phyloP scores from a whole-genome alignment of 805 yeast genomes.

The Cyberlindnera euphorbiiphila region DNA sequence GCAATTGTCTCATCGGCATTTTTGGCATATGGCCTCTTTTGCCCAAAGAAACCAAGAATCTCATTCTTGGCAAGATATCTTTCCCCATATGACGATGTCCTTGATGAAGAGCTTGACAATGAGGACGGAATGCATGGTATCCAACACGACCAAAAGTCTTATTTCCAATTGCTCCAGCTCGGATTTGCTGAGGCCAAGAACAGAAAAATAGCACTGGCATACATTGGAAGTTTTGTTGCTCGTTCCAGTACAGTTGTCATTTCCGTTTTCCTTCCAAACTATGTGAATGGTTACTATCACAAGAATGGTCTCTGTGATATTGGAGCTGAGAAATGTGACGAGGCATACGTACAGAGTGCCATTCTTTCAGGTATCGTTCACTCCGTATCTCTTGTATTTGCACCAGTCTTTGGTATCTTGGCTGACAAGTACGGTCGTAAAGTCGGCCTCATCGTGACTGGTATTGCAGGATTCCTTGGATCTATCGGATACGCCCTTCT shows the following conservation, averaged over 20 bases:
- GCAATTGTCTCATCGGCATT: constrained; percentile 38
- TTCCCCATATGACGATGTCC: constrained; percentile 30
- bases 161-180: constrained; percentile 38
- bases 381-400: constrained; percentile 49
- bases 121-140: constrained; percentile 28
- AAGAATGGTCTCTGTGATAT: constrained; percentile 47
- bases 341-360: constrained; percentile 63
- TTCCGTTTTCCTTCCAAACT: constrained; percentile 59
- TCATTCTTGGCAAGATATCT: constrained; percentile 23
- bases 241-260: constrained; percentile 58
- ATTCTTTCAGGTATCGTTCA: constrained; percentile 68
- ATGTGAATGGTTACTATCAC: constrained; percentile 54
- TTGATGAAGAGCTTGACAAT: constrained; percentile 31
- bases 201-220: constrained; percentile 50
- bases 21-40: constrained; percentile 43
- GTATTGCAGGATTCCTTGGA: constrained; percentile 42
- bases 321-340: constrained; percentile 44
- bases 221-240: constrained; percentile 58
- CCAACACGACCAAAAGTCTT: constrained; percentile 22
- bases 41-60: constrained; percentile 34
- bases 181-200: constrained; percentile 50
- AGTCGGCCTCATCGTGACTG: constrained; percentile 35
- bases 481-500: constrained; percentile 35
- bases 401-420: constrained; percentile 62
- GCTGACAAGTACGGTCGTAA: constrained; percentile 44